Conservation (phyloP, 805 yeast species). For the Candida saitoana region DNA sequence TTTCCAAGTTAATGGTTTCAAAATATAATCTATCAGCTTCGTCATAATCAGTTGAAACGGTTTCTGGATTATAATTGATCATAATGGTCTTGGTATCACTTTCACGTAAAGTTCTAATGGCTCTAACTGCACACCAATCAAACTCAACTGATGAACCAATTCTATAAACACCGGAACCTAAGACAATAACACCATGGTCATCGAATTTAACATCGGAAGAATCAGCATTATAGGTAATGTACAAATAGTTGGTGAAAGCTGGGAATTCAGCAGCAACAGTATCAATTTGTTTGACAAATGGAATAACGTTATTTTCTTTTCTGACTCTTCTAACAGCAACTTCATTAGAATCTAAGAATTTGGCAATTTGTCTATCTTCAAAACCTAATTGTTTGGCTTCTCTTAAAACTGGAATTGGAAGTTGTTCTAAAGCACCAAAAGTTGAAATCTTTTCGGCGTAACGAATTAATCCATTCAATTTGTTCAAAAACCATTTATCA, state of each 20-base stretch:
- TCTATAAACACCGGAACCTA: conserved; percentile 98
- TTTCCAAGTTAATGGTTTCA: conserved; percentile 90
- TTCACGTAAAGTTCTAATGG: conserved; percentile 88
- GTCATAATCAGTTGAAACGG: conserved; percentile 97
- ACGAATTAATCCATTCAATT: conserved; percentile 68
- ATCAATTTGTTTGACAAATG: conserved; percentile 95
- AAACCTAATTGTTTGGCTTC: conserved; percentile 96
- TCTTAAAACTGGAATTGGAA: conserved; percentile 61
- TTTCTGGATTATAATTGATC: conserved; percentile 98
- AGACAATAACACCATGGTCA: conserved; percentile 91
- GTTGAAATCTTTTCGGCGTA: conserved; percentile 62
- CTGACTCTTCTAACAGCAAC: conserved; percentile 87
- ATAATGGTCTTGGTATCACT: conserved; percentile 86
- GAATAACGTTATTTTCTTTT: conserved; percentile 79
- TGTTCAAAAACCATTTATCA: conserved; percentile 94
- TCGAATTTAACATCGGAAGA: conserved; percentile 81
- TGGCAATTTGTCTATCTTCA: conserved; percentile 94
- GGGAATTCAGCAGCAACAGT: conserved; percentile 99
- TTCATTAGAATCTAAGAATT: conserved; percentile 83
- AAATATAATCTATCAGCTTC: conserved; percentile 96
- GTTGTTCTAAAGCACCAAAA: conserved; percentile 52
- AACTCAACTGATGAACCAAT: conserved; percentile 98
- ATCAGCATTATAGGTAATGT: conserved; percentile 92
- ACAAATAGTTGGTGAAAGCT: conserved; percentile 89
- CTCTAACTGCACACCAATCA: conserved; percentile 99